Evolutionary conservation across 305 asterid genomes (phyloP), one percentile per base, ranked within the genome.

Genomic region (Rubia tinctorum): DNA sequence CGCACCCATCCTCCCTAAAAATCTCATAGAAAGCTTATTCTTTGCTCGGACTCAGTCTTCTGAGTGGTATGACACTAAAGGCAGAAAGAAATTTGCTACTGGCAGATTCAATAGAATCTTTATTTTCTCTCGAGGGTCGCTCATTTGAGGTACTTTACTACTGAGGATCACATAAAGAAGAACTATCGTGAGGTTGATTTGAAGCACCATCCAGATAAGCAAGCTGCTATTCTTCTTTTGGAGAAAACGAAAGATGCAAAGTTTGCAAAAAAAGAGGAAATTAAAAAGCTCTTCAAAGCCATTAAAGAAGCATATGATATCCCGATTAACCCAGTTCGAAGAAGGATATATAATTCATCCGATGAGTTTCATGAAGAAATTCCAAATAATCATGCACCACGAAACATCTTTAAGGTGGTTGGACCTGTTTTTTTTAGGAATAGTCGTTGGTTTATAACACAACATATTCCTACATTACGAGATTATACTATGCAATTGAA

Each of bases 171-270:
- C 79, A 92, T 95, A 76, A 75, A 83, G 71, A 95, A 88, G 84
- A 88, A 92, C 71, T 95, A 95, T 22, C 94, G 97, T 0, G 97
- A 92, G 80, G 80, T 95, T 83, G 97, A 98, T 67, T 77, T 95
- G 76, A 86, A 80, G 81, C 90, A 92, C 88, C 98, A 95, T 77
- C 99, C 98, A 8, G 98, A 95, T 87, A 95, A 95, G 85, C 97
- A 88, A 79, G 98, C 91, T 73, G 73, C 91, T 34, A 92, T 90
- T 80, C 87, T n/a, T n/a, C n/a, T n/a, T n/a, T n/a, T n/a, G n/a
- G n/a, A n/a, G n/a, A n/a, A n/a, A n/a, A n/a, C n/a, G n/a, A n/a
- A n/a, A n/a, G n/a, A n/a, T n/a, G n/a, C n/a, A n/a, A n/a, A n/a
- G n/a, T n/a, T n/a, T n/a, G n/a, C n/a, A n/a, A n/a, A n/a, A n/a